A percentile compares a stretch with the other conserved stretches of the same genome.
These are phyloP conservation scores for Candida easanensis DNA, from an alignment of 805 yeast species.

Conservation along the genomic window DNA sequence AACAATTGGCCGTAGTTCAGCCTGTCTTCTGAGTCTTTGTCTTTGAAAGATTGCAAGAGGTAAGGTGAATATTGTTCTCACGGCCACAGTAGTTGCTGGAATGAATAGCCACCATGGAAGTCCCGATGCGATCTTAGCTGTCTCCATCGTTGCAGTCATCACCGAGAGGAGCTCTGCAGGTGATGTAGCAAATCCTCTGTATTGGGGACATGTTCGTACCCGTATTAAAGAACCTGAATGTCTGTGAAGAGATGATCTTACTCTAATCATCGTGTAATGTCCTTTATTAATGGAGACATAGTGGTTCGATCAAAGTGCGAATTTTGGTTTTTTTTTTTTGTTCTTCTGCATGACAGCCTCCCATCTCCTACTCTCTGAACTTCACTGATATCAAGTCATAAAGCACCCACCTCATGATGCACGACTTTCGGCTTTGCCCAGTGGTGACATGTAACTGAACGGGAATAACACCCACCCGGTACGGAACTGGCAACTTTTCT, in stretches of 20 bases:
- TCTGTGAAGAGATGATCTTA: neutral
- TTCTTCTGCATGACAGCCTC: too few relatives aligned
- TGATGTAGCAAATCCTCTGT: neutral
- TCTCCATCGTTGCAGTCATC: slow-evolving; percentile 36
- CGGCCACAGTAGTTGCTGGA: slow-evolving; percentile 65
- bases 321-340: too few relatives aligned
- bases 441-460: too few relatives aligned
- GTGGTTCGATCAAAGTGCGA: too few relatives aligned
- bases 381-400: too few relatives aligned
- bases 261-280: neutral
- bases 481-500: too few relatives aligned
- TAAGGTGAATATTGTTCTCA: slow-evolving; percentile 65
- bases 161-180: slow-evolving; percentile 14
- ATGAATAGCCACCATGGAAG: slow-evolving; percentile 83
- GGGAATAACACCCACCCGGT: too few relatives aligned
- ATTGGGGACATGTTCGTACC: neutral
- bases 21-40: slow-evolving; percentile 65
- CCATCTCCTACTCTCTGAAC: too few relatives aligned
- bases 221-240: neutral
- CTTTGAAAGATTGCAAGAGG: slow-evolving; percentile 80
- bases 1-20: slow-evolving; percentile 65
- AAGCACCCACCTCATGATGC: too few relatives aligned
- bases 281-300: too few relatives aligned
- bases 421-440: too few relatives aligned
- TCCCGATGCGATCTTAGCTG: slow-evolving; percentile 52